Evolutionary conservation across 768 basidiomycete species (phyloP).

Genomic region (Rhodotorula diobovata): DNA sequence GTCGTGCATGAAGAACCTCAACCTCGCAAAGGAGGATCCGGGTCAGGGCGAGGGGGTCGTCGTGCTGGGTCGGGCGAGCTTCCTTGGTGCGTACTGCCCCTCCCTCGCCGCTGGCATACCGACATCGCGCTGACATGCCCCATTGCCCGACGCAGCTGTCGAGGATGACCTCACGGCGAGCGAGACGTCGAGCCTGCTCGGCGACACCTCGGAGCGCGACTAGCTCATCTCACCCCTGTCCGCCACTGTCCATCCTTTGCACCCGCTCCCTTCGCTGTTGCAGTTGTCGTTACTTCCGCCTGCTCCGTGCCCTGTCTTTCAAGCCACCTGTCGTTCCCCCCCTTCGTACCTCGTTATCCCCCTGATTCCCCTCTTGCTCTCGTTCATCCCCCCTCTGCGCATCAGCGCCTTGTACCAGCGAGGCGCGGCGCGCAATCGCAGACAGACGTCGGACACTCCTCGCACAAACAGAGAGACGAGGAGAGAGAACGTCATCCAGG

Average conservation of each 20-base stretch:
- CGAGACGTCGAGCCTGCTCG: slow-evolving; percentile 16
- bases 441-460: too few relatives aligned
- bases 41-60: slow-evolving; percentile 34
- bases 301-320: background rate
- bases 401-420: too few relatives aligned
- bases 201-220: background rate
- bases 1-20: slow-evolving; percentile 24
- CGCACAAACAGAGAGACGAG: too few relatives aligned
- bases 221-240: background rate
- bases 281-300: background rate
- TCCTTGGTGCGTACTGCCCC: slow-evolving; percentile 20
- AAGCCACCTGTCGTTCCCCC: background rate
- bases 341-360: background rate
- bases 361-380: background rate
- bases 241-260: background rate
- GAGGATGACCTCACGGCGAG: slow-evolving; percentile 19
- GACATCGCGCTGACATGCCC: background rate
- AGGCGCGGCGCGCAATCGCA: background rate
- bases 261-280: background rate
- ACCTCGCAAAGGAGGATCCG: slow-evolving; percentile 30
- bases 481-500: too few relatives aligned
- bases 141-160: background rate
- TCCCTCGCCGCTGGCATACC: too few relatives aligned
- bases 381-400: background rate
- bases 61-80: slow-evolving; percentile 30